These are phyloP conservation scores for Myxozyma udenii DNA, from an alignment of 805 yeast species.

Conservation along the genomic window DNA sequence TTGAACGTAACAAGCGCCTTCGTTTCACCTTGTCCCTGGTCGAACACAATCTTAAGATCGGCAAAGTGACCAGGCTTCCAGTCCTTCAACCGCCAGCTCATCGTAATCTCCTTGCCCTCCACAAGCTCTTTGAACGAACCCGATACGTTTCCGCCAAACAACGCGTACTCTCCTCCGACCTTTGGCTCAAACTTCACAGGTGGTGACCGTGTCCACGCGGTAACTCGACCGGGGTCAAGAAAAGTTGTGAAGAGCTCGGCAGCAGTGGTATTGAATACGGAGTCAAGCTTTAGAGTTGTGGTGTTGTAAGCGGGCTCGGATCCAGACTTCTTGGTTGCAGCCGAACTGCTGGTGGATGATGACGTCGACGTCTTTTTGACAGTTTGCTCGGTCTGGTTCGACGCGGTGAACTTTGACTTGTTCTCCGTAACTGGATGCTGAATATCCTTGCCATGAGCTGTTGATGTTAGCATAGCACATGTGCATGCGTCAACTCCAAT, in stretches of 20 bases:
- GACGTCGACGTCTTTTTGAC: conserved; percentile 21
- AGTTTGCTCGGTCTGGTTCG: conserved; percentile 33
- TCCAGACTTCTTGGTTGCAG: conserved; percentile 22
- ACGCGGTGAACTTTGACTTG: conserved; percentile 54
- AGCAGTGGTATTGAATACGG: conserved; percentile 82
- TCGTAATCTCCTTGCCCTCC: conserved; percentile 57
- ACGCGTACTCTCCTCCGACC: conserved; percentile 60
- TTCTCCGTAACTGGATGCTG: conserved; percentile 73
- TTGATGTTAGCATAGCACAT: not conserved
- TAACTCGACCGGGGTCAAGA: conserved; percentile 69
- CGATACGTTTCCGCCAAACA: conserved; percentile 84
- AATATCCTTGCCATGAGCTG: conserved; percentile 73
- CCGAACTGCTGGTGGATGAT: conserved; percentile 9
- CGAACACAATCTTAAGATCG: conserved; percentile 58
- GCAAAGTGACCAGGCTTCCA: conserved; percentile 90
- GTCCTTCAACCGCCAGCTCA: conserved; percentile 81
- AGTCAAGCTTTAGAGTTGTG: conserved; percentile 69
- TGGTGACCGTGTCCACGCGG: conserved; percentile 86
- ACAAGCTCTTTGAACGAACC: conserved; percentile 65
- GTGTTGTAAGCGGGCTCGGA: conserved; percentile 64
- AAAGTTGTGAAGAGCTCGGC: conserved; percentile 79
- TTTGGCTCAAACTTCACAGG: conserved; percentile 53
- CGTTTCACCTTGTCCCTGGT: conserved; percentile 82
- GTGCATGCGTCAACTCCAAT: too few relatives aligned
- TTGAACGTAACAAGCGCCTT: conserved; percentile 70